phyloP scores from a whole-genome alignment of 495 filamentous ascomycete species.

The Pseudomonodictys pantanalensis region DNA sequence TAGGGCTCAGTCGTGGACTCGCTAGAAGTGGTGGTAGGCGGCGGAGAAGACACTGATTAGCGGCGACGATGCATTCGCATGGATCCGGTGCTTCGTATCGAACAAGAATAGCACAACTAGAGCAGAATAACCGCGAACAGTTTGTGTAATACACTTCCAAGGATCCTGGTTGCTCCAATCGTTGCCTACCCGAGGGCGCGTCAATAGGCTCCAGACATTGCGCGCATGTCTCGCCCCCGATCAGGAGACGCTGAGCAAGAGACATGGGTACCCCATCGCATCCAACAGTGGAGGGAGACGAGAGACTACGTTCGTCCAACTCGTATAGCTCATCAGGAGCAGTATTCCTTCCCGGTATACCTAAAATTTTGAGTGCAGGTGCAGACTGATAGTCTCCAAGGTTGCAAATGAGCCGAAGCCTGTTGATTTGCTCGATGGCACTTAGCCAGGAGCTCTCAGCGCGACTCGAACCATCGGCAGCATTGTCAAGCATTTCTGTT shows the following conservation, averaged over 20 bases:
- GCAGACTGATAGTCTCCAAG: constrained; percentile 33
- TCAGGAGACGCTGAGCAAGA: neutral
- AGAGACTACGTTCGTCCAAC: neutral
- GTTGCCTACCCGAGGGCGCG: neutral
- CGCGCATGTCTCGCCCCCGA: neutral
- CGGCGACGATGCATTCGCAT: neutral
- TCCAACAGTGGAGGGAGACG: neutral
- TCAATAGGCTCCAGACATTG: constrained; percentile 1
- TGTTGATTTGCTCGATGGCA: constrained; percentile 46
- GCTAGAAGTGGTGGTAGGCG: neutral
- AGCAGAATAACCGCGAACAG: neutral
- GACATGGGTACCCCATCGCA: neutral
- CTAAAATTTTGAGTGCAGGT: neutral
- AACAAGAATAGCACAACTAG: constrained; percentile 1
- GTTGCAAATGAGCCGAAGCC: constrained; percentile 46
- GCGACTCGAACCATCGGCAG: neutral
- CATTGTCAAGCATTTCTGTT: constrained; percentile 34
- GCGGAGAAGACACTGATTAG: neutral
- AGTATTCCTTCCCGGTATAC: neutral
- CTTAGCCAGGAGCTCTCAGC: constrained; percentile 30
- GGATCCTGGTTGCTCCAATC: neutral
- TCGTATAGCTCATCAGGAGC: neutral
- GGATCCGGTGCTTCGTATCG: neutral
- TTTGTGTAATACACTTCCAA: neutral
- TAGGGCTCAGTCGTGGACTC: neutral